Conservation (phyloP, 345 rosid genomes). For the Bruguiera sexangula region DNA sequence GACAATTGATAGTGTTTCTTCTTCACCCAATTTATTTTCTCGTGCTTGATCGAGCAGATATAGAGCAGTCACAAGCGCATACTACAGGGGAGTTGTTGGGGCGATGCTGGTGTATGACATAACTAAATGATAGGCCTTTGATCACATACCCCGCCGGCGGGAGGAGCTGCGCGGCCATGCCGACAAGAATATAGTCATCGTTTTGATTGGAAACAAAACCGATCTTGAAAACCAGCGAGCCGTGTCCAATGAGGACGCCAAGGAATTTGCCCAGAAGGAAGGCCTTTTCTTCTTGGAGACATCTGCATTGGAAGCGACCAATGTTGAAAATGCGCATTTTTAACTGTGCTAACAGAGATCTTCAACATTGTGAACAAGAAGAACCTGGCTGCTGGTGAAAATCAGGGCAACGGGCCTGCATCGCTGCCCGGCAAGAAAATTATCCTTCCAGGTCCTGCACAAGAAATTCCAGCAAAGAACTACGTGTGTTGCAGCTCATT, state of each 20-base stretch:
- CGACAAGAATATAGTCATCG: conserved; percentile 29
- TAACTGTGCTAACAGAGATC: conserved; percentile 23
- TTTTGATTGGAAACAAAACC: conserved; percentile 28
- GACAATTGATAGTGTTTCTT: not conserved
- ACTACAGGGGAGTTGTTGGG: conserved; percentile 34
- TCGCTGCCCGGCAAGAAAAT: conserved; percentile 18
- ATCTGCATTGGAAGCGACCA: conserved; percentile 28
- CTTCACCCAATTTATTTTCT: not conserved
- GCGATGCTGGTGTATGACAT: conserved; percentile 17
- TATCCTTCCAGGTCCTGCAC: conserved; percentile 18
- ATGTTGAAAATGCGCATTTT: conserved; percentile 31
- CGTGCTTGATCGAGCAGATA: conserved; percentile 15
- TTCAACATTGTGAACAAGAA: conserved; percentile 25
- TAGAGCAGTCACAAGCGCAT: conserved; percentile 32
- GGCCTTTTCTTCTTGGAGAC: conserved; percentile 30
- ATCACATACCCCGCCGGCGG: conserved; percentile 28
- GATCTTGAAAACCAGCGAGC: conserved; percentile 25
- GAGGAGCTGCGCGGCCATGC: conserved; percentile 31
- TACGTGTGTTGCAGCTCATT: conserved; percentile 15
- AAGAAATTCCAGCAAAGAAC: conserved; percentile 14
- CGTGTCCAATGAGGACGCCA: conserved; percentile 27
- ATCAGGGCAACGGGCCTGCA: conserved; percentile 14
- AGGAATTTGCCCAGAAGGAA: conserved; percentile 29
- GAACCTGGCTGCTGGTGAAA: conserved; percentile 21
- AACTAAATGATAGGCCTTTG: conserved; percentile 30